A percentile compares a stretch with the other conserved stretches of the same genome.
These are phyloP conservation scores for Naematelia aurantialba DNA, from an alignment of 768 basidiomycete species.

Conservation along the genomic window DNA sequence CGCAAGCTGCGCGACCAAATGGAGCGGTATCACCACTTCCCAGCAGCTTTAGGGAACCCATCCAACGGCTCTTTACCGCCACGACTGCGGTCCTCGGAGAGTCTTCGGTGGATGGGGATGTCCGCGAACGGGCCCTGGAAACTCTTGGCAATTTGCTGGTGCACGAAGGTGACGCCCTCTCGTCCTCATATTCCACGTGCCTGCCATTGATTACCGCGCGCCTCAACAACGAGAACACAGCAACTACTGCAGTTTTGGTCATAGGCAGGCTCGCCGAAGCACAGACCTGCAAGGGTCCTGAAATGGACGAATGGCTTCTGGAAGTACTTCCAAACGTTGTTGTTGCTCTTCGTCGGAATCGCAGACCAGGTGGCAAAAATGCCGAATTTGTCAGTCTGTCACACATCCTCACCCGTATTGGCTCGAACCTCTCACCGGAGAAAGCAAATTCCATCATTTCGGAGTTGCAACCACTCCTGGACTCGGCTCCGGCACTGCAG, in stretches of 20 bases:
- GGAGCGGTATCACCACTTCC: constrained; percentile 34
- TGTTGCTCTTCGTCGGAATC: constrained; percentile 69
- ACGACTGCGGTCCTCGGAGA: constrained; percentile 66
- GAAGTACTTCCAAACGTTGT: constrained; percentile 74
- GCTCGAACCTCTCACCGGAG: constrained; percentile 54
- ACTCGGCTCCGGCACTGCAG: constrained; percentile 56
- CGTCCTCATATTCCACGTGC: constrained; percentile 38
- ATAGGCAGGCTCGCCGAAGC: constrained; percentile 72
- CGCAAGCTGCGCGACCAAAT: constrained; percentile 61
- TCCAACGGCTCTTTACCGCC: constrained; percentile 69
- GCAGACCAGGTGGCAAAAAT: constrained; percentile 69
- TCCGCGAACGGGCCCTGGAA: constrained; percentile 75
- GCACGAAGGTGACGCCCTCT: constrained; percentile 71
- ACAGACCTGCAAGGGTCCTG: constrained; percentile 32
- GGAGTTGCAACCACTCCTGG: constrained; percentile 72
- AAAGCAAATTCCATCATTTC: constrained; percentile 64
- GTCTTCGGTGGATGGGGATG: constrained; percentile 87
- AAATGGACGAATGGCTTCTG: constrained; percentile 64
- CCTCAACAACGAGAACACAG: constrained; percentile 51
- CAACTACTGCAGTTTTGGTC: constrained; percentile 60
- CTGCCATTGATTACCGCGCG: constrained; percentile 45
- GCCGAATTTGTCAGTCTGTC: constrained; percentile 76
- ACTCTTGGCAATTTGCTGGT: constrained; percentile 83
- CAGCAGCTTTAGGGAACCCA: constrained; percentile 38
- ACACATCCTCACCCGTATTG: constrained; percentile 47